These are phyloP conservation scores for Sclerotinia glacialis DNA, from an alignment of 2,329 filamentous ascomycete genomes.

Conservation along the genomic window DNA sequence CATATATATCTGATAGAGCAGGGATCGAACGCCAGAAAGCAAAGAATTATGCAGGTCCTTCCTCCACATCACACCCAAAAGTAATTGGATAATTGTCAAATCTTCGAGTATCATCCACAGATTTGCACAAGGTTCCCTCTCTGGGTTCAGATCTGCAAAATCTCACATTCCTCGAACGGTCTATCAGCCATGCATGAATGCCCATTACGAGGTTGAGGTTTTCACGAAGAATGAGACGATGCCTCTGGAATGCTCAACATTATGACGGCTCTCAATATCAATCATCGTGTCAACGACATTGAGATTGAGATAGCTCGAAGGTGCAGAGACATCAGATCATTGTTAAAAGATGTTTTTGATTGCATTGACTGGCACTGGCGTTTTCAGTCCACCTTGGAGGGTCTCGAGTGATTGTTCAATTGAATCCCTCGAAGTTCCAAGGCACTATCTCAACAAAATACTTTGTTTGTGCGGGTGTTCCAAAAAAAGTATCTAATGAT, in stretches of 20 bases:
- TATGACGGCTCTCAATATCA: background rate
- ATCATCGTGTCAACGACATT: background rate
- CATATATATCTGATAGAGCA: conserved; percentile 21
- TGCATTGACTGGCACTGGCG: background rate
- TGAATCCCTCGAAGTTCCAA: background rate
- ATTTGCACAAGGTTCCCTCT: conserved; percentile 15
- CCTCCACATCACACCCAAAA: conserved; percentile 11
- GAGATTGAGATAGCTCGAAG: conserved; percentile 4
- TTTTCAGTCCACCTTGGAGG: background rate
- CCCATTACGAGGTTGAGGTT: background rate
- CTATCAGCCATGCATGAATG: conserved; percentile 9
- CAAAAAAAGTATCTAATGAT: background rate
- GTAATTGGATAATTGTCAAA: background rate
- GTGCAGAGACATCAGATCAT: conserved; percentile 4
- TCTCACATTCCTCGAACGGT: conserved; percentile 16
- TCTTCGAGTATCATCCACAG: background rate
- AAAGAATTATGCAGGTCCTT: conserved; percentile 17
- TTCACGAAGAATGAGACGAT: conserved; percentile 19
- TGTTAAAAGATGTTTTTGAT: background rate
- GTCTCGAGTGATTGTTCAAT: conserved; percentile 12
- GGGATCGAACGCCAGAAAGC: conserved; percentile 1
- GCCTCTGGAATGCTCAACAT: conserved; percentile 18
- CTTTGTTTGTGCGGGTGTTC: conserved; percentile 6
- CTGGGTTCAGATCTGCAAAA: conserved; percentile 17
- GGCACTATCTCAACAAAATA: conserved; percentile 9